Evolutionary conservation across 371 early-diverging fungal species (phyloP).

Genomic region (Mucor mucedo): DNA sequence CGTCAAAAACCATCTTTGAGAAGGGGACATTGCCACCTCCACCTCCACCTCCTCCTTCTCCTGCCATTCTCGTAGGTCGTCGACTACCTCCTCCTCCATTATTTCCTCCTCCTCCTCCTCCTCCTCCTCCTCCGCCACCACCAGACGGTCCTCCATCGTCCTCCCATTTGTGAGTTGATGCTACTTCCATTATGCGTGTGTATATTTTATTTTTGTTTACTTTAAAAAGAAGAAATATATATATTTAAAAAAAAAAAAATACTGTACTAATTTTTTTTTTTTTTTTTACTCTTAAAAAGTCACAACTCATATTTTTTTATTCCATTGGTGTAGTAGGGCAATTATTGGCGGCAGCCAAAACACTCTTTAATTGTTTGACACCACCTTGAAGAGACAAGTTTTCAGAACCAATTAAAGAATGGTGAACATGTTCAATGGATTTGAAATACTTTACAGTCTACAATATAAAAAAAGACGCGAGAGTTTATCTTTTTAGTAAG

Average conservation of each 20-base stretch:
- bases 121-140: constrained; percentile 7
- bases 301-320: neutral
- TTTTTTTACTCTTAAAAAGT: neutral
- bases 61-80: constrained; percentile 25
- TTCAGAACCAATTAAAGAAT: constrained; percentile 79
- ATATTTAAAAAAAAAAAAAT: neutral
- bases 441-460: constrained; percentile 89
- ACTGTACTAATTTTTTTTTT: neutral
- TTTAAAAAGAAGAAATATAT: constrained; percentile 2
- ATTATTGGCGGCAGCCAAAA: constrained; percentile 2
- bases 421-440: constrained; percentile 87
- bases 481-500: neutral
- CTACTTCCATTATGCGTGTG: constrained; percentile 18
- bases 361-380: constrained; percentile 30
- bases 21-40: constrained; percentile 43
- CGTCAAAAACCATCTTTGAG: constrained; percentile 72
- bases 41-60: constrained; percentile 20
- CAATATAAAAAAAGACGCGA: neutral
- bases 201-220: neutral
- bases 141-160: constrained; percentile 8
- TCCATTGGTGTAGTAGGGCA: constrained; percentile 22
- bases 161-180: constrained; percentile 23
- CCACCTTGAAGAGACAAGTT: constrained; percentile 78
- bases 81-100: constrained; percentile 15
- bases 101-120: constrained; percentile 20